phyloP scores from a whole-genome alignment of 2,329 filamentous ascomycete species.

The Fusarium veterinarium region DNA sequence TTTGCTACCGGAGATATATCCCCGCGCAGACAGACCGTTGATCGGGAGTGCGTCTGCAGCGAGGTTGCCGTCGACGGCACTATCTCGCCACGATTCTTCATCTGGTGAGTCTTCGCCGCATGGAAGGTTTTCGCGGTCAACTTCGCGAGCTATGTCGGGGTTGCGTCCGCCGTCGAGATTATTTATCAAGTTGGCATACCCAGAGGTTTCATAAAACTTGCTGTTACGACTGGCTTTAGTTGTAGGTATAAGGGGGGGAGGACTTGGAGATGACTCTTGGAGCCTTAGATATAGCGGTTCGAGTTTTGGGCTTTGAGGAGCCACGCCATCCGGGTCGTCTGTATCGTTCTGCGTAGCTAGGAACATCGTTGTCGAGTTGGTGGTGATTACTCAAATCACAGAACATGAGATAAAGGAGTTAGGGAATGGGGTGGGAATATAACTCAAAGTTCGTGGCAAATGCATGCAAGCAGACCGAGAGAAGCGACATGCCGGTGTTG shows the following conservation, averaged over 20 bases:
- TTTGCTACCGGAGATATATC: constrained; percentile 11
- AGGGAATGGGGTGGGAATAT: too few relatives aligned
- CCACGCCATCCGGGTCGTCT: too few relatives aligned
- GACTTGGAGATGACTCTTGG: constrained; percentile 46
- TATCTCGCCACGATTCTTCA: constrained; percentile 31
- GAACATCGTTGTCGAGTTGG: too few relatives aligned
- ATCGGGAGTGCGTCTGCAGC: constrained; percentile 47
- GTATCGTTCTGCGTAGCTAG: too few relatives aligned
- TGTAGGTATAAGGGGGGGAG: constrained; percentile 51
- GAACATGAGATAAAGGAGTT: too few relatives aligned
- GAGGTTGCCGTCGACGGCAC: constrained; percentile 12
- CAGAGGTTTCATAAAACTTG: too few relatives aligned
- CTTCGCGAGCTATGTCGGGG: constrained; percentile 71
- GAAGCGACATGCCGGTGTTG: too few relatives aligned
- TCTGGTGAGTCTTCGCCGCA: constrained; percentile 49
- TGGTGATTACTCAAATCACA: too few relatives aligned
- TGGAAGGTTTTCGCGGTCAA: constrained; percentile 65
- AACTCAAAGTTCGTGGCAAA: too few relatives aligned
- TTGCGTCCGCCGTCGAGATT: too few relatives aligned
- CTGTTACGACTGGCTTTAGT: constrained; percentile 57
- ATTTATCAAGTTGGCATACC: too few relatives aligned
- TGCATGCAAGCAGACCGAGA: too few relatives aligned
- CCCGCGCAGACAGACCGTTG: background rate
- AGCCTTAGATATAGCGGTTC: constrained; percentile 47
- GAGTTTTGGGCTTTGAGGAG: constrained; percentile 51